Evolutionary conservation across 331 rosid genomes (phyloP), one percentile per base, ranked within the genome.

Genomic region (Acacia pycnantha): DNA sequence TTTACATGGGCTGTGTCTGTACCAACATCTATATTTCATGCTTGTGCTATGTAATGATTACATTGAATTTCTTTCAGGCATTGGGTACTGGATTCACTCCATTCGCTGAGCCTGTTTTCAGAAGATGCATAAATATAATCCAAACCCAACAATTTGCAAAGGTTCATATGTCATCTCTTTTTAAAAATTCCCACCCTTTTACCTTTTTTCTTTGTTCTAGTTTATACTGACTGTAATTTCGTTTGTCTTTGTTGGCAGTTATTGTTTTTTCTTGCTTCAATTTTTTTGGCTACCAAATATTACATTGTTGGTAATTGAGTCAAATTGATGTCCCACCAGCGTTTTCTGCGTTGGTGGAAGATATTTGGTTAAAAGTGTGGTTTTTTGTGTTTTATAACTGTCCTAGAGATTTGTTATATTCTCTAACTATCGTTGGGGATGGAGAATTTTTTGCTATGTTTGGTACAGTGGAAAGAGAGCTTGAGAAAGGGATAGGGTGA

Each of bases 31-130:
- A 33, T 62, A 65, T 82, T 82, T 77, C 81, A 44, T 80, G 70
- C 73, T 72, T 24, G 46, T 70, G 73, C 65, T 59, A 62, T 35
- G 33, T 15, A 82, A 46, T 73, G 47, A 44, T 82, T 62, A 11
- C 40, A n/a, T 77, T 83, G 72, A 24, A 53, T 79, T 86, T 82
- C 67, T 78, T 83, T 62, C 93, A 97, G 99, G 99, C 97, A 43
- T 77, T 97, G 90, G 98, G 99, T 62, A 77, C 91, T 0, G 98
- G 98, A 84, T 97, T 97, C 88, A 70, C 99, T 81, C 97, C 87
- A 82, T 97, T 94, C 82, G 92, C 99, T 37, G 97, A 90, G 83
- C 98, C 99, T 53, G 99, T 97, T 79, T 97, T 89, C 84, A 93
- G 88, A 95, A 94, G 99, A 86, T 97, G 99, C 89, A 90, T 94